Conservation (phyloP, 345 rosid species). For the Salix caprea region DNA sequence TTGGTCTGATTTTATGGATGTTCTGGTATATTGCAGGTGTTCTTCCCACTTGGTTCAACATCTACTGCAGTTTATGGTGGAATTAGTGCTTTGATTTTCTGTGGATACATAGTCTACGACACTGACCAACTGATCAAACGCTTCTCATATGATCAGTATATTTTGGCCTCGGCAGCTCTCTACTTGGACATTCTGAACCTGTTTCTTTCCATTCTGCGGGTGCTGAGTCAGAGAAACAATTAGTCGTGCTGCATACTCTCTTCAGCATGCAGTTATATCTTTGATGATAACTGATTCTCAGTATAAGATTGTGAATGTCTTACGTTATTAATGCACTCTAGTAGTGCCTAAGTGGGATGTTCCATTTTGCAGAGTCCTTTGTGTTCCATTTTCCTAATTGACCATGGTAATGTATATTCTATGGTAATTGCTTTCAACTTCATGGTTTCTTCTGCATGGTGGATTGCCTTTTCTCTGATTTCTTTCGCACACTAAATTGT, state of each 20-base stretch:
- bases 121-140: conserved; percentile 92
- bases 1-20: neutral
- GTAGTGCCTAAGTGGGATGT: neutral
- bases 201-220: conserved; percentile 78
- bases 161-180: conserved; percentile 79
- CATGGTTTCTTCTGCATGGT: neutral
- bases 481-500: neutral
- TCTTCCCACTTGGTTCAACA: conserved; percentile 84
- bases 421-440: neutral
- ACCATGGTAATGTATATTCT: conserved; percentile 5
- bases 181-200: conserved; percentile 90
- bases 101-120: conserved; percentile 86
- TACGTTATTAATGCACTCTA: neutral
- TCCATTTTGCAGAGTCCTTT: neutral
- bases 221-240: conserved; percentile 57
- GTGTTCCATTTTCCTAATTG: neutral
- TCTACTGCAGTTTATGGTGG: conserved; percentile 75
- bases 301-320: conserved; percentile 5
- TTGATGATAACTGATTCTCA: neutral
- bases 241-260: conserved; percentile 25
- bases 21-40: conserved; percentile 40
- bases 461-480: neutral
- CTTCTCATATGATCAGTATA: conserved; percentile 86
- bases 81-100: conserved; percentile 75
- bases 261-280: neutral